These are phyloP conservation scores for Anisodus tanguticus DNA, from an alignment of 257 asterid genomes.

Conservation along the genomic window DNA sequence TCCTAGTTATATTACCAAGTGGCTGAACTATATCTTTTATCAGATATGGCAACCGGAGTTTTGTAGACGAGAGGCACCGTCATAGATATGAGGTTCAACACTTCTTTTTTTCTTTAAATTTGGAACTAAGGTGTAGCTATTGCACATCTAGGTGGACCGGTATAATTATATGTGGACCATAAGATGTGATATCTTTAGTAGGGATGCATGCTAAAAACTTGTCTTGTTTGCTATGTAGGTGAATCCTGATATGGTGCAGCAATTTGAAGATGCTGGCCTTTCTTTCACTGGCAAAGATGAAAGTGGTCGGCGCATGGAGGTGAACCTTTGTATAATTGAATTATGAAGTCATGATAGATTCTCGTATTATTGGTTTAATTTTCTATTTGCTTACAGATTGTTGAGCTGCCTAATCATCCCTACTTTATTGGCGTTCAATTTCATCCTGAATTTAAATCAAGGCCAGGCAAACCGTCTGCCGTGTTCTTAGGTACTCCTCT, in stretches of 20 bases:
- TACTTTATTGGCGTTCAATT: conserved; percentile 75
- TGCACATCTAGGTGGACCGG: neutral
- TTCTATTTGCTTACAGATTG: conserved; percentile 49
- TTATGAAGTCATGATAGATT: neutral
- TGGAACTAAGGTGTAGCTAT: neutral
- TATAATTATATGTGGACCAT: neutral
- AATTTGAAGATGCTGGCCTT: conserved; percentile 74
- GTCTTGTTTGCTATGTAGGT: conserved; percentile 46
- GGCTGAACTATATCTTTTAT: conserved; percentile 19
- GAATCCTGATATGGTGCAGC: conserved; percentile 74
- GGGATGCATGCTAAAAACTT: neutral
- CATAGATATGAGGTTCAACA: conserved; percentile 43
- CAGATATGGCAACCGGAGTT: conserved; percentile 38
- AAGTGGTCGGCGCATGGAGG: conserved; percentile 83
- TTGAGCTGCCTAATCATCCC: conserved; percentile 71
- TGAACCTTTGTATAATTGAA: conserved; percentile 33
- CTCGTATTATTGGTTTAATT: conserved; percentile 3
- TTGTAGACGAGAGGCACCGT: conserved; percentile 43
- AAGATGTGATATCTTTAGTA: neutral
- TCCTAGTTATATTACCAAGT: conserved; percentile 10
- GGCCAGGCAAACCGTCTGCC: conserved; percentile 79
- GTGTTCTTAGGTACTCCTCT: conserved; percentile 58
- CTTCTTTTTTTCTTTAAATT: neutral
- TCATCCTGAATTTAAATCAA: conserved; percentile 79
- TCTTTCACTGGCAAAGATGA: conserved; percentile 73